Percentiles rank a stretch among this genome's conserved stretches.
Evolutionary conservation across 2,329 filamentous ascomycete species (phyloP).

Genomic region (Xylariaceae sp.): DNA sequence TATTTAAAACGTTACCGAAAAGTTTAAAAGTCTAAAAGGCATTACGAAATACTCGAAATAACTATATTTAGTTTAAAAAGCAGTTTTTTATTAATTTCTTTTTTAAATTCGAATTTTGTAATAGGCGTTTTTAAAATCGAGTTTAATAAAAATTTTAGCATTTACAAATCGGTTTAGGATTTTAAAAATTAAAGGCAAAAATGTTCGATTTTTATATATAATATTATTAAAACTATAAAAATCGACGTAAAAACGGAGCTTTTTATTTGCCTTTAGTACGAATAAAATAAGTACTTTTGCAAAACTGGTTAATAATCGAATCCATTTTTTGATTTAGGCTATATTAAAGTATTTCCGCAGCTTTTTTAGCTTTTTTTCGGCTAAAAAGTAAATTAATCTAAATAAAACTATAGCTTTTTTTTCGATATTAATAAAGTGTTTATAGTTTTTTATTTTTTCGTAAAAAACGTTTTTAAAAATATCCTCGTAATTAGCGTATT

Average conservation of each 20-base stretch:
- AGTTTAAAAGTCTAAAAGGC: not conserved
- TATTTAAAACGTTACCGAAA: not conserved
- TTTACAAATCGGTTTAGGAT: not conserved
- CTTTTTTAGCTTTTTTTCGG: not conserved
- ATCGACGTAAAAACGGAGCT: not conserved
- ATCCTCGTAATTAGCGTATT: not conserved
- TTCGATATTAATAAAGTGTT: not conserved
- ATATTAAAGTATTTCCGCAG: not conserved
- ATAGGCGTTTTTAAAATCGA: not conserved
- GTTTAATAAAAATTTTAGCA: not conserved
- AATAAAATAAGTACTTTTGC: not conserved
- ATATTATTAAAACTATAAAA: not conserved
- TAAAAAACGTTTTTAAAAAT: not conserved
- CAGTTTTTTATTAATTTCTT: too few species aligned
- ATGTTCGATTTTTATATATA: not conserved
- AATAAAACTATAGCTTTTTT: not conserved
- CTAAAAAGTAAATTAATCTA: not conserved
- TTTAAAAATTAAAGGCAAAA: not conserved
- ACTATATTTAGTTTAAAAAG: not conserved
- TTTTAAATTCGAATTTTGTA: not conserved
- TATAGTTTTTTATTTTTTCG: not conserved
- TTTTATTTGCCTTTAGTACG: not conserved
- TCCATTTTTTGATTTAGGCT: not conserved
- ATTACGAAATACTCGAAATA: not conserved
- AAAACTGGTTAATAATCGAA: not conserved